Percentiles rank a stretch among this genome's conserved stretches.
These are phyloP conservation scores for Favolaschia claudopus DNA, from an alignment of 768 basidiomycete species.

Conservation along the genomic window DNA sequence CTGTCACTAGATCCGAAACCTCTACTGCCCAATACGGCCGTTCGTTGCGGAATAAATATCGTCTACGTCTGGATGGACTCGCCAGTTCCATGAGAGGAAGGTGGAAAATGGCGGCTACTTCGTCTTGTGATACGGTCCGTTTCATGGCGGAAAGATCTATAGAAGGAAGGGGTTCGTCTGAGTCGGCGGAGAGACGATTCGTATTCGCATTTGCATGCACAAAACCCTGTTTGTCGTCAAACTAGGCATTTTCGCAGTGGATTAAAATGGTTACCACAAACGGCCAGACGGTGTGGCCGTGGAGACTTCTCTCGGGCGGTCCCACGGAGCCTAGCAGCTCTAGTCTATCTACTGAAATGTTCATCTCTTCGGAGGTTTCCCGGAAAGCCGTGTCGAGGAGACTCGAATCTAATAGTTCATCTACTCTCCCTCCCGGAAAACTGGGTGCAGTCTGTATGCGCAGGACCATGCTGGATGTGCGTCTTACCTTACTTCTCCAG, in stretches of 20 bases:
- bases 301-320: conserved; percentile 64
- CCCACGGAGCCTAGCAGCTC: conserved; percentile 73
- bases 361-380: conserved; percentile 80
- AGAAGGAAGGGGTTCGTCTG: conserved; percentile 65
- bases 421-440: conserved; percentile 79
- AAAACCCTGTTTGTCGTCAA: conserved; percentile 33
- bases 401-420: conserved; percentile 64
- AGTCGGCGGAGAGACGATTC: conserved; percentile 23
- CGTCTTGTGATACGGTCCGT: conserved; percentile 55
- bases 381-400: conserved; percentile 67
- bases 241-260: neutral
- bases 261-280: conserved; percentile 64
- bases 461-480: neutral
- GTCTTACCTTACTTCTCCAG: conserved; percentile 84
- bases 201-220: conserved; percentile 33
- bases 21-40: conserved; percentile 72
- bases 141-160: conserved; percentile 59
- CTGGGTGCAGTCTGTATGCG: conserved; percentile 43
- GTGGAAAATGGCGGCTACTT: conserved; percentile 78
- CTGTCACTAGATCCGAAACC: conserved; percentile 64
- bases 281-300: conserved; percentile 75
- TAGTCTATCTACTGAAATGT: conserved; percentile 63
- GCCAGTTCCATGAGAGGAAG: conserved; percentile 64
- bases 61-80: conserved; percentile 55
- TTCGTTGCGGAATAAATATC: conserved; percentile 61